A percentile compares a stretch with the other conserved stretches of the same genome.
These are phyloP conservation scores for Candida golubevii DNA, from an alignment of 805 yeast species.

Conservation along the genomic window DNA sequence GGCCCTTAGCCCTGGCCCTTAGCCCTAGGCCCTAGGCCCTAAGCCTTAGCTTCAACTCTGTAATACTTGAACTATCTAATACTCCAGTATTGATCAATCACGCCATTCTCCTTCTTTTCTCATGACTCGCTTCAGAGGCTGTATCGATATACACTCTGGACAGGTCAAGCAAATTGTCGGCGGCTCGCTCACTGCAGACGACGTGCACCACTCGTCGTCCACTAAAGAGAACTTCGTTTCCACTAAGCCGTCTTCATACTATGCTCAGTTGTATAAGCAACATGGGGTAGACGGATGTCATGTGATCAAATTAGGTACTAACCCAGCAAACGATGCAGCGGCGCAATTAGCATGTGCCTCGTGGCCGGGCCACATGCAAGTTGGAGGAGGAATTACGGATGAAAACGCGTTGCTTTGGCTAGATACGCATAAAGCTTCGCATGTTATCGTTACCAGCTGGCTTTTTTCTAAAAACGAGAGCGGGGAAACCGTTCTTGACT, in stretches of 20 bases:
- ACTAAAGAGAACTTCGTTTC: slow-evolving; percentile 68
- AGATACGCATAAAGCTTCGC: slow-evolving; percentile 63
- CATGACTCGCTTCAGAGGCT: slow-evolving; percentile 89
- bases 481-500: slow-evolving; percentile 27
- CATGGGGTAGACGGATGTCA: slow-evolving; percentile 73
- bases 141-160: slow-evolving; percentile 93
- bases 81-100: no score
- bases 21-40: no score
- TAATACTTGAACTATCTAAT: no score
- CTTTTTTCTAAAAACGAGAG: slow-evolving; percentile 66
- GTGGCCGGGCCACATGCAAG: slow-evolving; percentile 74
- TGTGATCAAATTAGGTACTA: slow-evolving; percentile 84
- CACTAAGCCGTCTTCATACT: slow-evolving; percentile 65
- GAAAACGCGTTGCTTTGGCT: slow-evolving; percentile 78
- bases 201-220: slow-evolving; percentile 28
- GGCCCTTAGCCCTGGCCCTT: no score
- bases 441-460: slow-evolving; percentile 91
- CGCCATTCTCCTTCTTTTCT: background rate
- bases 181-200: slow-evolving; percentile 67
- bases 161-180: slow-evolving; percentile 97
- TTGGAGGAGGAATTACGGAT: slow-evolving; percentile 89
- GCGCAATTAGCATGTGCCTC: slow-evolving; percentile 69
- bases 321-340: slow-evolving; percentile 72
- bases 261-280: slow-evolving; percentile 62
- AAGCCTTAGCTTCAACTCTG: no score